Evolutionary conservation across 78 protist species (phyloP), one percentile per base, ranked within the genome.

Genomic region (Chrysochromulina parva): DNA sequence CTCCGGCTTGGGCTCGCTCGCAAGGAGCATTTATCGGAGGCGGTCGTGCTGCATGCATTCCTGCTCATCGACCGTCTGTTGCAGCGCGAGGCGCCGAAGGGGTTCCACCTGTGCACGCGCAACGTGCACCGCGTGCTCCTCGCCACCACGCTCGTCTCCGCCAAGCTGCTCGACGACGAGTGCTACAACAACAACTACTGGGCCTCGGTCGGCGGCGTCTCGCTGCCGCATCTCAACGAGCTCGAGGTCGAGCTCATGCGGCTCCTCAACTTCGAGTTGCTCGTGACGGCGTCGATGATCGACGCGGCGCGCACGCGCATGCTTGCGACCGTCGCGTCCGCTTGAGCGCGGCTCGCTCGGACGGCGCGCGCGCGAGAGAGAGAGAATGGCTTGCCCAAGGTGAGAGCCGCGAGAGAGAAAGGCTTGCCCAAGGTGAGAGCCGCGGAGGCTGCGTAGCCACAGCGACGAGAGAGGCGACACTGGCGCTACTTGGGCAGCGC

Each of bases 61-160:
- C 10, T 65, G n/a, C n/a, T 22, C 71, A 22, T 69, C 50, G 78
- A 69, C 78, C 78, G 78, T 6, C 78, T 69, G 78, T 14, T 69
- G 78, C 13, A 11, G 48, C 28, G 48, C 13, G 50, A 69, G 24
- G 78, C 78, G 17, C 1, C 14, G 10, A 2, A 3, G 14, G 78
- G 78, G 24, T 14, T 69, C 3, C 78, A 69, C 50, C 78, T 69
- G 50, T 69, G 78, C 78, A 50, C 48, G 2, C 4, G 50, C 28
- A 76, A 76, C 84, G 84, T 20, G 57, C 84, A 76, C 84, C 53
- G 57, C 38, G 58, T 76, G n/a, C 84, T 76, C 28, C 84, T 76
- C n/a, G 57, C 50, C 38, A 2, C 38, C 57, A 19, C 24, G 59
- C 59, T 76, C 22, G 58, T 76, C 47, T 3, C 84, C 38, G 2